These are phyloP conservation scores for Microsporum canis DNA, from an alignment of 2,329 filamentous ascomycete genomes.

Conservation along the genomic window DNA sequence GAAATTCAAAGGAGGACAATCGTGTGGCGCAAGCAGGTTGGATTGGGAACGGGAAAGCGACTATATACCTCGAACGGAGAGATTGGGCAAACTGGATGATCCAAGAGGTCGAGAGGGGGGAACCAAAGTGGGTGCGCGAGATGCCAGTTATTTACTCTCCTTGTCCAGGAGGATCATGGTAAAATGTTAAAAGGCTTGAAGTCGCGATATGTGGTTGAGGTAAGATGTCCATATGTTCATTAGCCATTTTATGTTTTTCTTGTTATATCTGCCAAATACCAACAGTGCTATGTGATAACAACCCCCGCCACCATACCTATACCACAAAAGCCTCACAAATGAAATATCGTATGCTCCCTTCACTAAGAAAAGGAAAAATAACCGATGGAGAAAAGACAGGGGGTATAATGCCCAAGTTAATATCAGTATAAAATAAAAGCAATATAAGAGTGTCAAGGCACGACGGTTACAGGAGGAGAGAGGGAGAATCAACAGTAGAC, in stretches of 20 bases:
- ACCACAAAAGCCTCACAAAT: background rate
- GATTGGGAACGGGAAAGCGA: slow-evolving; percentile 12
- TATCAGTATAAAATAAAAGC: background rate
- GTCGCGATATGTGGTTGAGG: background rate
- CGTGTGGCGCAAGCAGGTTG: slow-evolving; percentile 13
- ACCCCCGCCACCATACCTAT: background rate
- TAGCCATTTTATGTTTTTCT: background rate
- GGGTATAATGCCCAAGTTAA: background rate
- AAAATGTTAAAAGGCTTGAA: background rate
- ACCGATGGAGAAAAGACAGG: background rate
- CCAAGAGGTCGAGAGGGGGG: slow-evolving; percentile 12
- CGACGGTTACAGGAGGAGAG: background rate
- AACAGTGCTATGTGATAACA: background rate
- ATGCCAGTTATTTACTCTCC: slow-evolving; percentile 14
- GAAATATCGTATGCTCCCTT: background rate
- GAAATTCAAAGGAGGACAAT: slow-evolving; percentile 9
- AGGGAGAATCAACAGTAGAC: background rate
- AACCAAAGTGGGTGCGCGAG: slow-evolving; percentile 12
- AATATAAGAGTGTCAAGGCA: background rate
- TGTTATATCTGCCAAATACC: background rate
- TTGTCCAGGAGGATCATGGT: background rate
- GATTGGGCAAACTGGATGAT: slow-evolving; percentile 16
- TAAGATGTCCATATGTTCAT: background rate
- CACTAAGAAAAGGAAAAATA: background rate
- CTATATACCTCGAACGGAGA: slow-evolving; percentile 10